These are phyloP conservation scores for Ganoderma resinaceum DNA, from an alignment of 1,284 basidiomycete species.

Conservation along the genomic window DNA sequence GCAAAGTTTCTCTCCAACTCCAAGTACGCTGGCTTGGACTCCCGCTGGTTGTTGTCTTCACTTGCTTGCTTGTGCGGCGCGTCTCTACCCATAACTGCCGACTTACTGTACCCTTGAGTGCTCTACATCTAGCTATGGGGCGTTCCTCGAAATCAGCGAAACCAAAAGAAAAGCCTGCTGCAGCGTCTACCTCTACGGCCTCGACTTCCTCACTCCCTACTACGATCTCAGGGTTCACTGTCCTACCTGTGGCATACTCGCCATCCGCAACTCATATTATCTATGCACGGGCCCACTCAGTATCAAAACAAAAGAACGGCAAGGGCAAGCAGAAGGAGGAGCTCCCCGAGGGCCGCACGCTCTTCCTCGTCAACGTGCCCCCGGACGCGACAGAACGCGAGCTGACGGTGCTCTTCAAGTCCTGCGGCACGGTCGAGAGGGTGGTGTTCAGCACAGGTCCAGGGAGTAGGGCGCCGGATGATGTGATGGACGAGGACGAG, in stretches of 20 bases:
- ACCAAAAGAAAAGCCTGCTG: constrained; percentile 6
- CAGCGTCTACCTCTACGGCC: constrained; percentile 3
- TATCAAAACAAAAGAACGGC: constrained; percentile 45
- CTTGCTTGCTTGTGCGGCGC: background rate
- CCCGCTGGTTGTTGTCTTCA: background rate
- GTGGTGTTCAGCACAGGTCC: constrained; percentile 65
- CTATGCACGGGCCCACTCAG: constrained; percentile 64
- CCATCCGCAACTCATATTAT: constrained; percentile 63
- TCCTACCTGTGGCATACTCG: constrained; percentile 65
- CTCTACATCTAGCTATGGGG: constrained; percentile 9
- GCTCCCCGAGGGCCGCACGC: constrained; percentile 74
- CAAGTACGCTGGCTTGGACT: background rate
- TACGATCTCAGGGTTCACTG: constrained; percentile 59
- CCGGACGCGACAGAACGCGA: constrained; percentile 85
- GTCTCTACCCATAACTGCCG: background rate
- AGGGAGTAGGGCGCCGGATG: constrained; percentile 38
- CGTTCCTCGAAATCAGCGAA: constrained; percentile 15
- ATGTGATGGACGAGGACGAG: constrained; percentile 38
- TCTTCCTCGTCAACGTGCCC: constrained; percentile 88
- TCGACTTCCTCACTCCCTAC: constrained; percentile 31
- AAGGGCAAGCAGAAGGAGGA: constrained; percentile 38
- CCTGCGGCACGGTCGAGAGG: constrained; percentile 78
- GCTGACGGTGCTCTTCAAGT: constrained; percentile 74
- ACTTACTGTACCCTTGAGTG: background rate
- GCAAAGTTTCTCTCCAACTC: constrained; percentile 13